Conservation (phyloP, 768 basidiomycete species). For the Boletus sp. region DNA sequence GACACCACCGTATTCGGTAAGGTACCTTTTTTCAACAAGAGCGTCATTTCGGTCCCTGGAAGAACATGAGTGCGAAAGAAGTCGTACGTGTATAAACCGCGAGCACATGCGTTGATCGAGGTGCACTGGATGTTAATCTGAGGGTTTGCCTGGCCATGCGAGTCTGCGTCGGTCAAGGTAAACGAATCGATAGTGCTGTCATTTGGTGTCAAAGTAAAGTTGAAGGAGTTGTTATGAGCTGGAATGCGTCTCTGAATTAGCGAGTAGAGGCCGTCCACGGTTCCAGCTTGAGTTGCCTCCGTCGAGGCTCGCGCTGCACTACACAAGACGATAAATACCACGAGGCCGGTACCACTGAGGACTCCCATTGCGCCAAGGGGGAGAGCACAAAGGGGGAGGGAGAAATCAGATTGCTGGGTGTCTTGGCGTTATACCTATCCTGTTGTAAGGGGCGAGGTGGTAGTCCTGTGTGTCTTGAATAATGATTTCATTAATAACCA, state of each 20-base stretch:
- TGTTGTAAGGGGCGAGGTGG: neutral
- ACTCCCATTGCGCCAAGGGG: neutral
- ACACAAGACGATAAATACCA: neutral
- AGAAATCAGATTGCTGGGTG: neutral
- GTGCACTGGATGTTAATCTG: slow-evolving; percentile 33
- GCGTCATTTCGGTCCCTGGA: neutral
- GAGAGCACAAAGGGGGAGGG: neutral
- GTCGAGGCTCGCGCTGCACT: neutral
- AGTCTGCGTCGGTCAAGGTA: slow-evolving; percentile 27
- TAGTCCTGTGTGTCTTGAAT: neutral
- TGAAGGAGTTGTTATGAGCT: slow-evolving; percentile 30
- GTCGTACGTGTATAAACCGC: slow-evolving; percentile 38
- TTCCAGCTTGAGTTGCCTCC: neutral
- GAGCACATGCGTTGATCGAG: slow-evolving; percentile 36
- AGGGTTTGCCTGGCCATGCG: slow-evolving; percentile 4
- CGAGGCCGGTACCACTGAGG: neutral
- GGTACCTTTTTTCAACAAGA: slow-evolving; percentile 25
- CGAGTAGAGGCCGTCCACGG: slow-evolving; percentile 32
- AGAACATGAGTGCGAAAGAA: neutral
- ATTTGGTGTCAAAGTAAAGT: slow-evolving; percentile 26
- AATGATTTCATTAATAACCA: no score
- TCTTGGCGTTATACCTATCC: neutral
- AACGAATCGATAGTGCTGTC: slow-evolving; percentile 30
- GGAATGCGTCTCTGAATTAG: slow-evolving; percentile 37
- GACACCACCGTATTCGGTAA: slow-evolving; percentile 35